Evolutionary conservation across 2,329 filamentous ascomycete species (phyloP).

Genomic region (Fusarium torreyae): DNA sequence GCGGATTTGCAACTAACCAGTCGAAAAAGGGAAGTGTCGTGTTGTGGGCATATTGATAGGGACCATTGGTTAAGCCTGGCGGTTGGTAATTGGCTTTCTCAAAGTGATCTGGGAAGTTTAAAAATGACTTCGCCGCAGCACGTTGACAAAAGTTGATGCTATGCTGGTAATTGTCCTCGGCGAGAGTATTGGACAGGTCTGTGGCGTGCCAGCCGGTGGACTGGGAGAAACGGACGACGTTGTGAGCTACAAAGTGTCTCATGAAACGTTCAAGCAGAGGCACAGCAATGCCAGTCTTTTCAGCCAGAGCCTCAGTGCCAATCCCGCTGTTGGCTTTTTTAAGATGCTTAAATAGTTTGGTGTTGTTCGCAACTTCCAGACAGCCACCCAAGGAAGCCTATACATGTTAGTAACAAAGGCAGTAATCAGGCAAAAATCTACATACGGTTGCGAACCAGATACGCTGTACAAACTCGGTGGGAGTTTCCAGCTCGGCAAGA

Average conservation of each 20-base stretch:
- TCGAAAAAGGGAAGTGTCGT: slow-evolving; percentile 24
- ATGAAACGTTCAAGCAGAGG: slow-evolving; percentile 30
- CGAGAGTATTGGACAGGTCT: slow-evolving; percentile 22
- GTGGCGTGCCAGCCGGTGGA: slow-evolving; percentile 28
- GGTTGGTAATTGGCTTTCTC: slow-evolving; percentile 23
- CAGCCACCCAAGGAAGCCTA: slow-evolving; percentile 28
- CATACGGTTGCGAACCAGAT: slow-evolving; percentile 29
- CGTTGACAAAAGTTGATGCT: slow-evolving; percentile 32
- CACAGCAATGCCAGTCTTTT: slow-evolving; percentile 19
- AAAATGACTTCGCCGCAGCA: slow-evolving; percentile 19
- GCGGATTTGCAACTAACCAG: slow-evolving; percentile 22
- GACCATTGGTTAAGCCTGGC: slow-evolving; percentile 10
- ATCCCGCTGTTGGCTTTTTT: neutral
- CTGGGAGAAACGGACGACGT: neutral
- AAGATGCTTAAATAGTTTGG: slow-evolving; percentile 17
- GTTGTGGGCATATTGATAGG: slow-evolving; percentile 31
- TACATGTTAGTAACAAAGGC: neutral
- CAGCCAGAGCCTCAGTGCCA: slow-evolving; percentile 12
- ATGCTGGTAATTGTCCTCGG: slow-evolving; percentile 26
- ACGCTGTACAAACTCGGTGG: slow-evolving; percentile 30
- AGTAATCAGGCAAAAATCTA: neutral
- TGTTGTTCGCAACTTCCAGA: slow-evolving; percentile 26
- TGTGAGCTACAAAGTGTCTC: slow-evolving; percentile 35
- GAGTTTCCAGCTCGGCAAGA: slow-evolving; percentile 33
- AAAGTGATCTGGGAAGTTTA: slow-evolving; percentile 26